Evolutionary conservation across 768 basidiomycete genomes (phyloP).

Genomic region (Cystobasidium ongulense): DNA sequence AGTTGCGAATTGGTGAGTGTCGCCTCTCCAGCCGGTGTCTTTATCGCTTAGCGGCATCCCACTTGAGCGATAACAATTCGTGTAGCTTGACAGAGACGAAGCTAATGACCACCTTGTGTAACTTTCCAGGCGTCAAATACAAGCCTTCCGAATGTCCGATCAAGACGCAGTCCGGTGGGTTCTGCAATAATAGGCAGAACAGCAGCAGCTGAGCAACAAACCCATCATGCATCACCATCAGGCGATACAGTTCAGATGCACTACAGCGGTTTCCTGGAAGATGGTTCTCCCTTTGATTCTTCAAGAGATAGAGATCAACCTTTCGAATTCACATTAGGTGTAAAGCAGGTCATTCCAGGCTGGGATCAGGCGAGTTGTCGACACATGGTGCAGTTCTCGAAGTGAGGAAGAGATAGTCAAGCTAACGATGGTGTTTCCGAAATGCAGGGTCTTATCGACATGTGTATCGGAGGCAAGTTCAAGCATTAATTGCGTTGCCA

Average conservation of each 20-base stretch:
- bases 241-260: background rate
- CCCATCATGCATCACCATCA: background rate
- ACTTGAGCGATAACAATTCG: background rate
- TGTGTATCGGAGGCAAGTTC: conserved; percentile 8
- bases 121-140: conserved; percentile 3
- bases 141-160: background rate
- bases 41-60: too few species aligned
- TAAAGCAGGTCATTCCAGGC: conserved; percentile 7
- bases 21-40: too few species aligned
- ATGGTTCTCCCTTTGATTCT: conserved; percentile 3
- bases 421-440: background rate
- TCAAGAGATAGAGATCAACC: background rate
- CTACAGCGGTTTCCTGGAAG: conserved; percentile 16
- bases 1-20: background rate
- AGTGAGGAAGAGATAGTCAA: too few species aligned
- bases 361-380: conserved; percentile 4
- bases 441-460: conserved; percentile 12
- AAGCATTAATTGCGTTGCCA: background rate
- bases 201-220: too few species aligned
- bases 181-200: too few species aligned
- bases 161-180: conserved; percentile 12
- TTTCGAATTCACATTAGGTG: conserved; percentile 11
- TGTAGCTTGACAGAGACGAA: background rate
- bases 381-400: too few species aligned
- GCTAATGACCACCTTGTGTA: too few species aligned